A percentile compares a stretch with the other conserved stretches of the same genome.
Conservation (phyloP, 2,329 filamentous ascomycete genomes). For the Sporothrix luriei region DNA sequence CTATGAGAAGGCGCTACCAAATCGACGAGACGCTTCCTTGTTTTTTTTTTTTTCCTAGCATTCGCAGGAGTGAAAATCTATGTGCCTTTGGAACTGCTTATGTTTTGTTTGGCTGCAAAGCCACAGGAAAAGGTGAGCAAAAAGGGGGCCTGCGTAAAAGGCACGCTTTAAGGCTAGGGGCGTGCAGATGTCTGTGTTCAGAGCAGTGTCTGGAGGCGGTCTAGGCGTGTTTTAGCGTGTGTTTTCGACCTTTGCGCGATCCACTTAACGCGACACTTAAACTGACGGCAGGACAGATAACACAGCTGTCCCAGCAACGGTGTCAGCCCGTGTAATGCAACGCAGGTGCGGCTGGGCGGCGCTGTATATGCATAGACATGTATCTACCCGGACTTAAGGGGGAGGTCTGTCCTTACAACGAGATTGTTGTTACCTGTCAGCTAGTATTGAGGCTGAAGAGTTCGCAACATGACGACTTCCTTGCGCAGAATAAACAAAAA, state of each 20-base stretch:
- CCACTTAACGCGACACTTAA: conserved; percentile 27
- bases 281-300: conserved; percentile 22
- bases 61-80: conserved; percentile 3
- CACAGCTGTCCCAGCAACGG: conserved; percentile 30
- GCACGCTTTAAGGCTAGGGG: conserved; percentile 18
- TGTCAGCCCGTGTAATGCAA: conserved; percentile 18
- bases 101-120: conserved; percentile 17
- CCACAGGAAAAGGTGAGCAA: conserved; percentile 9
- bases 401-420: not conserved
- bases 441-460: conserved; percentile 16
- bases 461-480: not conserved
- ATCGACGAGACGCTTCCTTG: conserved; percentile 1
- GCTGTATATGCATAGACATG: not conserved
- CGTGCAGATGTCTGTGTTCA: conserved; percentile 9
- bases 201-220: not conserved
- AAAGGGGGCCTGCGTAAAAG: conserved; percentile 20
- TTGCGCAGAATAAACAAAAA: conserved; percentile 6
- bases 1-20: conserved; percentile 8
- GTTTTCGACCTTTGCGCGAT: conserved; percentile 18
- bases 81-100: conserved; percentile 11
- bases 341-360: conserved; percentile 1
- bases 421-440: not conserved
- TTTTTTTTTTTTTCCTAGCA: not conserved
- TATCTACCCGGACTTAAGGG: not conserved
- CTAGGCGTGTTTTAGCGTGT: conserved; percentile 14